A percentile compares a stretch with the other conserved stretches of the same genome.
Conservation (phyloP, 345 rosid genomes). For the Lepidium aucheri region DNA sequence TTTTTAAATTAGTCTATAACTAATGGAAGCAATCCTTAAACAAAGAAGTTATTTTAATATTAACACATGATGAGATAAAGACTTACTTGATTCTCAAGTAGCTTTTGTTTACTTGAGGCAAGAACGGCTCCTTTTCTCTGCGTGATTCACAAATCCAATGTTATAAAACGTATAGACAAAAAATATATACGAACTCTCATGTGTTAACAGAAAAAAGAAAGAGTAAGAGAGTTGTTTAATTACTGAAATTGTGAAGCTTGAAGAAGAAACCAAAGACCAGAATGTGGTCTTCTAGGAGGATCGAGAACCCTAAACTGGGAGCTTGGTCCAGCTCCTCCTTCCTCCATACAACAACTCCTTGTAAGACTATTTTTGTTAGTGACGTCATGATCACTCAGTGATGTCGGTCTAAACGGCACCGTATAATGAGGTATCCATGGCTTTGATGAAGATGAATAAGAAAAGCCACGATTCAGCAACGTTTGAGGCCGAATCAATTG, state of each 20-base stretch:
- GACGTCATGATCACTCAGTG: conserved; percentile 24
- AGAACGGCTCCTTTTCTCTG: conserved; percentile 78
- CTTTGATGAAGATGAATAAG: conserved; percentile 17
- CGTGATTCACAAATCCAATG: conserved; percentile 21
- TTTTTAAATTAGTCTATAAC: not conserved
- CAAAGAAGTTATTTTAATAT: not conserved
- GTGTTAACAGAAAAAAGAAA: not conserved
- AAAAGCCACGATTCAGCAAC: not conserved
- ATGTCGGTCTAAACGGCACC: conserved; percentile 41
- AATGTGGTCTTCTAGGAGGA: conserved; percentile 68
- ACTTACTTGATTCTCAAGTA: conserved; percentile 95
- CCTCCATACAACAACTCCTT: conserved; percentile 3
- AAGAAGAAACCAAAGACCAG: conserved; percentile 92
- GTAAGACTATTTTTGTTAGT: not conserved
- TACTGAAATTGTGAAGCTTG: conserved; percentile 90
- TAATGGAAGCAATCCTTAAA: conserved; percentile 6
- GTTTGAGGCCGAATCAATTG: conserved; percentile 23
- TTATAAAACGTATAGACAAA: not conserved
- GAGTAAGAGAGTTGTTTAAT: not conserved
- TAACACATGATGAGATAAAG: not conserved
- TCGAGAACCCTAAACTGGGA: conserved; percentile 60
- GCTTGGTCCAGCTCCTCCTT: conserved; percentile 50
- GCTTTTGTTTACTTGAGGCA: conserved; percentile 91
- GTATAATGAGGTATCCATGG: conserved; percentile 43
- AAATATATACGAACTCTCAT: too few relatives aligned